Conservation (phyloP, 805 yeast genomes). For the Yarrowia keelungensis region DNA sequence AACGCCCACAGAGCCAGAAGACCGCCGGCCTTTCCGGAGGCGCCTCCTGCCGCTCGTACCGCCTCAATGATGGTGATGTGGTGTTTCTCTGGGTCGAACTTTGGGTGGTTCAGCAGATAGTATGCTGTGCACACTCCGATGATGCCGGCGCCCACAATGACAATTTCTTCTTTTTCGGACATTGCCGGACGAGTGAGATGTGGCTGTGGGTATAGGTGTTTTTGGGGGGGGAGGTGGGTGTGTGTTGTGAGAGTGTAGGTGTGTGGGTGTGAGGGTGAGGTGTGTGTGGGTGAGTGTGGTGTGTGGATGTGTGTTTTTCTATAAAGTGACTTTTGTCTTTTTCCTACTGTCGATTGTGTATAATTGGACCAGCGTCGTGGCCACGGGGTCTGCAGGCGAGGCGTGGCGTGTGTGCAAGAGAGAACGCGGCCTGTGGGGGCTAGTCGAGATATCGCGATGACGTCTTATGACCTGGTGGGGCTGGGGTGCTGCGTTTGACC, state of each 20-base stretch:
- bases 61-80: conserved; percentile 88
- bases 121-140: conserved; percentile 96
- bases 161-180: conserved; percentile 66
- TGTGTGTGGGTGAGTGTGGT: conserved; percentile 9
- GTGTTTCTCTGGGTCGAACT: conserved; percentile 71
- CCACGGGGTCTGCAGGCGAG: neutral
- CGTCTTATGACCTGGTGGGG: conserved; percentile 16
- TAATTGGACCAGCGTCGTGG: conserved; percentile 10
- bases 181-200: conserved; percentile 5
- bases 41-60: conserved; percentile 95
- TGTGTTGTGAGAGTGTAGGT: neutral
- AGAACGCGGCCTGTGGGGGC: neutral
- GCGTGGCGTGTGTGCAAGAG: neutral
- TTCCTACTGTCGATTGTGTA: conserved; percentile 17
- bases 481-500: conserved; percentile 16
- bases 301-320: conserved; percentile 8
- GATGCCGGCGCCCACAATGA: conserved; percentile 88
- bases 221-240: neutral
- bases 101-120: conserved; percentile 82
- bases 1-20: conserved; percentile 94
- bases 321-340: conserved; percentile 5
- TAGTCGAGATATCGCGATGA: neutral
- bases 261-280: conserved; percentile 2
- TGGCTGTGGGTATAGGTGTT: conserved; percentile 13
- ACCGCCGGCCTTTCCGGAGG: conserved; percentile 98